Evolutionary conservation across 495 filamentous ascomycete genomes (phyloP).

Genomic region (Neurospora sp.): DNA sequence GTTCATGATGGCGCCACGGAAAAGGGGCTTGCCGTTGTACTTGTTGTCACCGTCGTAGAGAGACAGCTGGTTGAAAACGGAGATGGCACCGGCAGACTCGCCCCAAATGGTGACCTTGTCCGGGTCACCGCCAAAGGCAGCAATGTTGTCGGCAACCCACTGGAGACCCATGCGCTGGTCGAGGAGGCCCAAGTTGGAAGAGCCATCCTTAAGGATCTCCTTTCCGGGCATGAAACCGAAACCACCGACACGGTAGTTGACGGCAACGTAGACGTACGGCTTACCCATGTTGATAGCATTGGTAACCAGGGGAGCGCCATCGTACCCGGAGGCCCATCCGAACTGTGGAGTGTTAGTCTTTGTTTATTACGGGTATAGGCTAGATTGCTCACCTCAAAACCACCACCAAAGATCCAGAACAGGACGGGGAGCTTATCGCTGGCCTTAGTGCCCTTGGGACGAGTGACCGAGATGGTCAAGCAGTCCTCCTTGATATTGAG

Average conservation of each 20-base stretch:
- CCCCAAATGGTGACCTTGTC: slow-evolving; percentile 62
- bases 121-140: slow-evolving; percentile 57
- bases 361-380: background rate
- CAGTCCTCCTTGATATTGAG: slow-evolving; percentile 53
- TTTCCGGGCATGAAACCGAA: slow-evolving; percentile 53
- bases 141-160: slow-evolving; percentile 58
- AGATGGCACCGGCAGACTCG: slow-evolving; percentile 62
- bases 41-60: slow-evolving; percentile 58
- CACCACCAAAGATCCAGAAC: slow-evolving; percentile 69
- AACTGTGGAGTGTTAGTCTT: slow-evolving; percentile 18
- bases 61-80: slow-evolving; percentile 59
- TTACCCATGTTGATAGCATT: slow-evolving; percentile 45
- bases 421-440: slow-evolving; percentile 55
- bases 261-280: slow-evolving; percentile 52
- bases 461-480: slow-evolving; percentile 52
- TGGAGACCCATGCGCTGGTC: slow-evolving; percentile 58
- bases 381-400: slow-evolving; percentile 41
- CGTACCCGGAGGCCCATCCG: slow-evolving; percentile 45
- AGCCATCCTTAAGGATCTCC: slow-evolving; percentile 55
- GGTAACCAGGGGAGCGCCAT: slow-evolving; percentile 43
- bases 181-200: slow-evolving; percentile 50
- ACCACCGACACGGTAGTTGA: slow-evolving; percentile 52
- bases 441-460: slow-evolving; percentile 45
- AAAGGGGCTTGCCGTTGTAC: slow-evolving; percentile 60
- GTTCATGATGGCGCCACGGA: slow-evolving; percentile 65